phyloP scores from a whole-genome alignment of 208 protist species.

The Leishmania mexicana region DNA sequence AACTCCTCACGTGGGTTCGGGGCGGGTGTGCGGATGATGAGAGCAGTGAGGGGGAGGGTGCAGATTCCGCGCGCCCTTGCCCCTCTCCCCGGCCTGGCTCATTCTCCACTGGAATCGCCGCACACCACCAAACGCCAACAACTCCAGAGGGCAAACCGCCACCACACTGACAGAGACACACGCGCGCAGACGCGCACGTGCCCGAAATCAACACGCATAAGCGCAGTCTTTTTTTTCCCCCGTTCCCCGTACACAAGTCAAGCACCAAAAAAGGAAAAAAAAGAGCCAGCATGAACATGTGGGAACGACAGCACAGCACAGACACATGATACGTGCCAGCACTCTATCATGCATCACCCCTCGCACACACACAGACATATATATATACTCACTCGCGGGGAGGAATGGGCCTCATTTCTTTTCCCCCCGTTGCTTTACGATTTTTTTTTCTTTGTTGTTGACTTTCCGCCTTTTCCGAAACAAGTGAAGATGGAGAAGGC shows the following conservation, averaged over 20 bases:
- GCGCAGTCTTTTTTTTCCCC: not conserved
- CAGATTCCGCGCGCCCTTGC: not conserved
- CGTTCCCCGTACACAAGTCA: not conserved
- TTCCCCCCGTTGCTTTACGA: not conserved
- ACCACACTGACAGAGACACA: not conserved
- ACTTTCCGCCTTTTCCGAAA: not conserved
- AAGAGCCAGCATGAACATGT: not conserved
- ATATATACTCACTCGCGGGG: not conserved
- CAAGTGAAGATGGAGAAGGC: not conserved
- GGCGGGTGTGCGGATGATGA: not conserved
- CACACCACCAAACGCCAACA: not conserved
- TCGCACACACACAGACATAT: not conserved
- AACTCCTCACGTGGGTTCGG: not conserved
- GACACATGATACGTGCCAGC: not conserved
- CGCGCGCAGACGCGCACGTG: not conserved
- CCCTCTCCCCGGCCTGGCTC: not conserved
- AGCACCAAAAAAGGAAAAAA: not conserved
- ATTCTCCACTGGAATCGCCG: not conserved
- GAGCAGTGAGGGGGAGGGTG: not conserved
- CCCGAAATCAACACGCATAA: not conserved
- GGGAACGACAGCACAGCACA: not conserved
- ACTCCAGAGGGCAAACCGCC: not conserved
- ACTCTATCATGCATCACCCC: not conserved
- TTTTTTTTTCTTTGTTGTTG: not conserved
- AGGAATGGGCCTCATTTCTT: not conserved